These are phyloP conservation scores for Fusarium cicatricum DNA, from an alignment of 2,329 filamentous ascomycete species.

Conservation along the genomic window DNA sequence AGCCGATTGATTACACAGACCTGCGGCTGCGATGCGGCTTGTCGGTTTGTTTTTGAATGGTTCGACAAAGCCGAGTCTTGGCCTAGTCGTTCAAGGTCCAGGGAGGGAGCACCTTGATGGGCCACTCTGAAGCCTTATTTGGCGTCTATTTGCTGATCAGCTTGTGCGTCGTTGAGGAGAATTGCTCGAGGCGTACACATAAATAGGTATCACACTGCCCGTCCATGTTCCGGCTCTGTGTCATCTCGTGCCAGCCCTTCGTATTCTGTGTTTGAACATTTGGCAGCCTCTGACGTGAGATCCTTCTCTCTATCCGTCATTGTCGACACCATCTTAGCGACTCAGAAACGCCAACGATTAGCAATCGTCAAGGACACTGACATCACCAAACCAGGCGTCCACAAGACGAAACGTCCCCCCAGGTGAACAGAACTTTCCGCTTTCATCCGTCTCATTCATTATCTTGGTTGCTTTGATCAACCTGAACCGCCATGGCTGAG, in stretches of 20 bases:
- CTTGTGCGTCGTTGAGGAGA: not conserved
- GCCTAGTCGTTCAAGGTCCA: constrained; percentile 27
- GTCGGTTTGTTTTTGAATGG: constrained; percentile 19
- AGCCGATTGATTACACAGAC: constrained; percentile 7
- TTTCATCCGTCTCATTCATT: not conserved
- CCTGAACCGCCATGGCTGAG: constrained; percentile 27
- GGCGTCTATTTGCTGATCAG: constrained; percentile 20
- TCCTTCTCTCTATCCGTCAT: constrained; percentile 16
- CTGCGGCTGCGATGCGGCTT: constrained; percentile 16
- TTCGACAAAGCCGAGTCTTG: constrained; percentile 27
- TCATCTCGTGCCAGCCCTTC: not conserved
- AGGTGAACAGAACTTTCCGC: not conserved
- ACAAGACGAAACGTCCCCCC: constrained; percentile 1
- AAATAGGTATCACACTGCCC: constrained; percentile 27
- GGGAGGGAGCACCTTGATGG: constrained; percentile 40
- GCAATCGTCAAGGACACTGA: constrained; percentile 17
- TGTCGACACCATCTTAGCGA: constrained; percentile 17
- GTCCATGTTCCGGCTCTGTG: not conserved
- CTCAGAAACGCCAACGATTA: constrained; percentile 12
- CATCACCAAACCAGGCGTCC: constrained; percentile 14
- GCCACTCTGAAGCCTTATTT: constrained; percentile 15
- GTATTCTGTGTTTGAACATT: not conserved
- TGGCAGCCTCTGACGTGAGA: constrained; percentile 33
- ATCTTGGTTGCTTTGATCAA: not conserved
- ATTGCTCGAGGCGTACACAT: constrained; percentile 15